Conservation (phyloP, 805 yeast species). For the Starmerella bacillaris region DNA sequence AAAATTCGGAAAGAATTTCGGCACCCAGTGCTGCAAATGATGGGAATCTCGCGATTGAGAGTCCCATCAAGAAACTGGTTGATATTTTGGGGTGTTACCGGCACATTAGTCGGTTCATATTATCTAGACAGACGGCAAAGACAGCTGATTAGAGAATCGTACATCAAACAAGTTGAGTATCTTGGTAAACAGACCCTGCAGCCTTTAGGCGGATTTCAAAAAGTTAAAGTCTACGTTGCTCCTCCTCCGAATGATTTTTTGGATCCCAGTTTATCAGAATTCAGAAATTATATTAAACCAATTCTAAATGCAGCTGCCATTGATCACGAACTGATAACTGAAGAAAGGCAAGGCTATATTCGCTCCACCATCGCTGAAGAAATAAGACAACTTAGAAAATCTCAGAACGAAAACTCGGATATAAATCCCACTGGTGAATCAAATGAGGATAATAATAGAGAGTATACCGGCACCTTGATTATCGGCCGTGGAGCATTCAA, state of each 20-base stretch:
- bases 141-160: constrained; percentile 40
- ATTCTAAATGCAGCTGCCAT: constrained; percentile 65
- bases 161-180: constrained; percentile 42
- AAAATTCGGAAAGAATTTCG: constrained; percentile 17
- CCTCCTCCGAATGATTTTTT: constrained; percentile 95
- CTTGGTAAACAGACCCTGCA: constrained; percentile 33
- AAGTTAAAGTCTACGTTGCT: constrained; percentile 63
- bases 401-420: constrained; percentile 22
- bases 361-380: constrained; percentile 66
- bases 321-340: constrained; percentile 52
- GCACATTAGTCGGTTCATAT: constrained; percentile 52
- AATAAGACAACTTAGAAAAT: constrained; percentile 48
- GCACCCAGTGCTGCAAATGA: constrained; percentile 61
- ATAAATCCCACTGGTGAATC: constrained; percentile 37
- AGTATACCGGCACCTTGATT: constrained; percentile 52
- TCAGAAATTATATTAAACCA: constrained; percentile 71
- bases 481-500: constrained; percentile 92
- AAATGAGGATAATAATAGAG: background rate
- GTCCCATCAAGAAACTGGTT: constrained; percentile 87
- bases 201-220: constrained; percentile 45
- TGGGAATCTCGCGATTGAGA: constrained; percentile 65
- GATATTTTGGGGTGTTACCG: constrained; percentile 63
- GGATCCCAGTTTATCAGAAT: constrained; percentile 52
- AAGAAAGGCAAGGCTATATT: constrained; percentile 82
- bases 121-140: constrained; percentile 66